Conservation (phyloP, 768 basidiomycete species). For the Pulveroboletus sp. region DNA sequence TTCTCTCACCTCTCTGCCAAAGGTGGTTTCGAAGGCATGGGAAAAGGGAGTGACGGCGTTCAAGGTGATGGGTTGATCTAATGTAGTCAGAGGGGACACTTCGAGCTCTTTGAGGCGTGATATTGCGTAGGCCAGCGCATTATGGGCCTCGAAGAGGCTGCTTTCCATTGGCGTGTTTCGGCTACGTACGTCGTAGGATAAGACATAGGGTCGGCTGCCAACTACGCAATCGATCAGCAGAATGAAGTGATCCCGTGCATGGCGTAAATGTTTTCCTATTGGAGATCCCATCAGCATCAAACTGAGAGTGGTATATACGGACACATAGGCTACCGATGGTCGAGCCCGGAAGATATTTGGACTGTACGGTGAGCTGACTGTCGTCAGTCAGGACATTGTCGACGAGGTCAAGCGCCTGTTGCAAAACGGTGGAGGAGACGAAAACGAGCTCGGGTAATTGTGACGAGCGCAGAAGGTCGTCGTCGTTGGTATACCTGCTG, state of each 20-base stretch:
- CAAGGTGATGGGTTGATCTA: conserved; percentile 60
- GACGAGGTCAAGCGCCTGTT: conserved; percentile 70
- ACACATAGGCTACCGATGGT: conserved; percentile 60
- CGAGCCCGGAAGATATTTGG: conserved; percentile 78
- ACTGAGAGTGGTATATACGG: background rate
- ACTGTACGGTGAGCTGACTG: conserved; percentile 62
- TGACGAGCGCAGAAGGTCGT: conserved; percentile 13
- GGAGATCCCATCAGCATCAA: background rate
- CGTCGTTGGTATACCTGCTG: conserved; percentile 10
- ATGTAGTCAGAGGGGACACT: conserved; percentile 34
- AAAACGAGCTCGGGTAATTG: conserved; percentile 52
- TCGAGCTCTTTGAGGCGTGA: conserved; percentile 51
- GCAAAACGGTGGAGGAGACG: conserved; percentile 62
- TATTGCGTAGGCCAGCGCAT: conserved; percentile 53
- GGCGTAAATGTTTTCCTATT: conserved; percentile 79
- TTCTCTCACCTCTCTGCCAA: conserved; percentile 67
- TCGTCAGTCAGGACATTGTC: conserved; percentile 62
- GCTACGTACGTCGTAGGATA: conserved; percentile 72
- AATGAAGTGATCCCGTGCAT: conserved; percentile 79
- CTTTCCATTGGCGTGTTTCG: conserved; percentile 85
- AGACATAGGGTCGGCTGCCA: conserved; percentile 41
- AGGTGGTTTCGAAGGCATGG: conserved; percentile 72
- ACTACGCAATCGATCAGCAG: conserved; percentile 56
- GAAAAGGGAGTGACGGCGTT: conserved; percentile 78
- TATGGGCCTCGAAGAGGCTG: conserved; percentile 52